These are phyloP conservation scores for Acer yangbiense DNA, from an alignment of 345 rosid genomes.

Conservation along the genomic window DNA sequence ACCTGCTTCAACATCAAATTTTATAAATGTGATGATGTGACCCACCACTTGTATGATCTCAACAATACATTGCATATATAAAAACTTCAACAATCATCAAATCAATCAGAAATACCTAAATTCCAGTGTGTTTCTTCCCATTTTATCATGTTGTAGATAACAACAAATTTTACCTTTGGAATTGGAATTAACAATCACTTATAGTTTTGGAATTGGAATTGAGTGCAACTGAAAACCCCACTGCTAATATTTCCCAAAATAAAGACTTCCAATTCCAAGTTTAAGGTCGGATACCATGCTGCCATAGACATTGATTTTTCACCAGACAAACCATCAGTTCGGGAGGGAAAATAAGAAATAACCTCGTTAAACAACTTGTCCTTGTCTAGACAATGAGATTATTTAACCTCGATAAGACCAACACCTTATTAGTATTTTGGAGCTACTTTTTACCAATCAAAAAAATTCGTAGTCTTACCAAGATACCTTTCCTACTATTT, in stretches of 20 bases:
- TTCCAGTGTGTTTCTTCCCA: not conserved
- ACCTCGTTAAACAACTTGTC: not conserved
- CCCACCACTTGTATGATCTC: not conserved
- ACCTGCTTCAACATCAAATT: slow-evolving; percentile 45
- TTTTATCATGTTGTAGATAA: not conserved
- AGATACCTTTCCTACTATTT: not conserved
- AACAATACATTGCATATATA: not conserved
- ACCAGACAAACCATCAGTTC: not conserved
- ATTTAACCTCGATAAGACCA: not conserved
- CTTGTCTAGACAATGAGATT: not conserved
- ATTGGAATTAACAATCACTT: not conserved
- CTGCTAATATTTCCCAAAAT: not conserved
- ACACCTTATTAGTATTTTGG: not conserved
- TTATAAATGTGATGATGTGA: slow-evolving; percentile 20
- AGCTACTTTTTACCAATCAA: too few relatives aligned
- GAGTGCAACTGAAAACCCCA: not conserved
- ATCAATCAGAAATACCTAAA: slow-evolving; percentile 1
- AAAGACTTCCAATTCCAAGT: slow-evolving; percentile 3
- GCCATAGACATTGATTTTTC: not conserved
- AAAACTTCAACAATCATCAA: slow-evolving; percentile 7
- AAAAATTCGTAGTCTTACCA: too few relatives aligned
- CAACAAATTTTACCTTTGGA: not conserved
- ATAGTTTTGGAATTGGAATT: not conserved
- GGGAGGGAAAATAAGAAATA: not conserved
- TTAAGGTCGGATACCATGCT: not conserved